Conservation (phyloP, 228 moss, liverwort and hornwort species). For the Sphagnum fallax region DNA sequence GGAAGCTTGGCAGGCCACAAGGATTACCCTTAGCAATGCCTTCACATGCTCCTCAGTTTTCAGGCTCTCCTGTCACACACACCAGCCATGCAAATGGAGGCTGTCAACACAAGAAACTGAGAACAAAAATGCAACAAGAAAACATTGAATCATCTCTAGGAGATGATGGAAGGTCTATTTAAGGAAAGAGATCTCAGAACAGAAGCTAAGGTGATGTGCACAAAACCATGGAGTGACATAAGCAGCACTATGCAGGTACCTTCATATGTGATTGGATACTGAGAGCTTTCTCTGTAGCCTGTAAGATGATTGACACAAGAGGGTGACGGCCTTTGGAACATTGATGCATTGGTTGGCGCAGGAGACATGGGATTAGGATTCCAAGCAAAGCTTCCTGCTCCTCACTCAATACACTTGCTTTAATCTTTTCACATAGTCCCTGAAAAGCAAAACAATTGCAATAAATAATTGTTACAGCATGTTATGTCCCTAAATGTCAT, state of each 20-base stretch:
- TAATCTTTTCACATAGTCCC: constrained; percentile 31
- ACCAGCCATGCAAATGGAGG: background rate
- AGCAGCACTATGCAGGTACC: constrained; percentile 10
- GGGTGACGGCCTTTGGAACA: constrained; percentile 14
- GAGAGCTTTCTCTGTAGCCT: constrained; percentile 20
- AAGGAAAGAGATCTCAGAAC: background rate
- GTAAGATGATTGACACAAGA: constrained; percentile 19
- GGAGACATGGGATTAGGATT: constrained; percentile 22
- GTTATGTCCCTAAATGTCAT: too few relatives aligned
- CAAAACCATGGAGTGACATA: constrained; percentile 1
- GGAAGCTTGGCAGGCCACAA: constrained; percentile 40
- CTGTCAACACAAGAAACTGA: constrained; percentile 6
- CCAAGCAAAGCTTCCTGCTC: constrained; percentile 42
- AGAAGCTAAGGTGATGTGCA: background rate
- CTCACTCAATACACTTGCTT: constrained; percentile 11
- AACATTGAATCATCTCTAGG: background rate
- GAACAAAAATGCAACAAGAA: constrained; percentile 1
- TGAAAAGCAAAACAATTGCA: constrained; percentile 1
- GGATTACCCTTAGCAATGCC: constrained; percentile 31
- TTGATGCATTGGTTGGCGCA: constrained; percentile 10
- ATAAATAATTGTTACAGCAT: background rate
- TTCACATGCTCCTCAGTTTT: constrained; percentile 27
- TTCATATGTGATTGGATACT: constrained; percentile 11
- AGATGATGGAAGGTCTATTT: background rate
- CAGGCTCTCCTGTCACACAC: background rate